A percentile compares a stretch with the other conserved stretches of the same genome.
Evolutionary conservation across 306 rosid species (phyloP).

Genomic region (Lathyrus oleraceus): DNA sequence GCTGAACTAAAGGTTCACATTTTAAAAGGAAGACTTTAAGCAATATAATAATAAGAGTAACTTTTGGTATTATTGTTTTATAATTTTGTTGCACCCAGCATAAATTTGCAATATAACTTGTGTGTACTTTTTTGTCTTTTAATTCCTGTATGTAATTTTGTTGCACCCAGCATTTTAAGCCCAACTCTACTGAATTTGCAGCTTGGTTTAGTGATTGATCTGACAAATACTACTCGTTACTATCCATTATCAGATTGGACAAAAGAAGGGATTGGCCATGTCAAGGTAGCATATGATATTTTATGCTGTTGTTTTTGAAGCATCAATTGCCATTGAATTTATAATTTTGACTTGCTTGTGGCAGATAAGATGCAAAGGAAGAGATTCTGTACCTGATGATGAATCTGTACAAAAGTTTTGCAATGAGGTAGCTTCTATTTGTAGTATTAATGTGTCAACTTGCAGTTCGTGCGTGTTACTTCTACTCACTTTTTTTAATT

Average conservation of each 20-base stretch:
- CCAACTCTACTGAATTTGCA: constrained; percentile 50
- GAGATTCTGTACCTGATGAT: constrained; percentile 89
- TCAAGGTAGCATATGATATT: constrained; percentile 54
- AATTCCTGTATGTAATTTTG: constrained; percentile 11
- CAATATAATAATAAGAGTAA: constrained; percentile 23
- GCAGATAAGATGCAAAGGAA: constrained; percentile 89
- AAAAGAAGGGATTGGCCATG: constrained; percentile 79
- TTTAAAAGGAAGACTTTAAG: constrained; percentile 20
- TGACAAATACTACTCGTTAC: constrained; percentile 86
- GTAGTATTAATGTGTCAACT: constrained; percentile 11
- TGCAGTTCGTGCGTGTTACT: constrained; percentile 16
- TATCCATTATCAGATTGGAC: constrained; percentile 77
- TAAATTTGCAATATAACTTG: too few relatives aligned
- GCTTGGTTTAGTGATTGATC: constrained; percentile 97
- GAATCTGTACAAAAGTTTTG: constrained; percentile 72
- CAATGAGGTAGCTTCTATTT: constrained; percentile 63
- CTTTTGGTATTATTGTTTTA: constrained; percentile 17
- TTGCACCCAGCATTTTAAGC: constrained; percentile 28
- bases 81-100: too few relatives aligned
- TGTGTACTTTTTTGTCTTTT: constrained; percentile 17
- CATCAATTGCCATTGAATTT: constrained; percentile 25
- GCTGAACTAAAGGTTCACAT: constrained; percentile 17
- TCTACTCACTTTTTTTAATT: constrained; percentile 11
- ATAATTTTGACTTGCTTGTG: constrained; percentile 37
- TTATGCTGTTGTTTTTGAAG: constrained; percentile 27